A percentile compares a stretch with the other conserved stretches of the same genome.
Conservation (phyloP, 352 stramenopile species). For the Phytophthora capsici region DNA sequence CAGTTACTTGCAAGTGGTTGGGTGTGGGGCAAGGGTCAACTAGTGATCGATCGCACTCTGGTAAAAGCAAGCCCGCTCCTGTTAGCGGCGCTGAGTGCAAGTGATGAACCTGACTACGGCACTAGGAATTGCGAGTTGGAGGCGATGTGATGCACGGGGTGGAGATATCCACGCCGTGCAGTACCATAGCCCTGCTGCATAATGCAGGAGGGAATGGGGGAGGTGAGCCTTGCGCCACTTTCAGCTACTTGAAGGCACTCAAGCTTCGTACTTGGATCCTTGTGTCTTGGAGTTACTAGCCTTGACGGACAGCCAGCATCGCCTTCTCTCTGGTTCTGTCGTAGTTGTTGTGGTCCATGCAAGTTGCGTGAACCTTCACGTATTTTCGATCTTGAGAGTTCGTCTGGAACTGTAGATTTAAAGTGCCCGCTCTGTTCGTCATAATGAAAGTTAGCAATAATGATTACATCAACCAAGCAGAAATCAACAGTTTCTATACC, state of each 20-base stretch:
- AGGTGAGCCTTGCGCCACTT: constrained; percentile 20
- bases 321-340: constrained; percentile 18
- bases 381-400: constrained; percentile 2
- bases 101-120: neutral
- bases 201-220: constrained; percentile 14
- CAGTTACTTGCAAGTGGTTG: neutral
- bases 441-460: neutral
- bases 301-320: neutral
- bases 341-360: constrained; percentile 17
- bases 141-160: constrained; percentile 18
- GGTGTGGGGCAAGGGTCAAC: constrained; percentile 17
- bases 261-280: constrained; percentile 6
- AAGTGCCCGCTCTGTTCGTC: constrained; percentile 9
- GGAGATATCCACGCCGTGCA: constrained; percentile 18
- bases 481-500: constrained; percentile 27
- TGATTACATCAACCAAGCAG: neutral
- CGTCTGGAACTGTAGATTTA: constrained; percentile 20
- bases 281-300: neutral
- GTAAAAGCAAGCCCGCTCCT: neutral
- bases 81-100: neutral
- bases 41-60: neutral
- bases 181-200: constrained; percentile 13
- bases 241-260: constrained; percentile 2
- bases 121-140: neutral
- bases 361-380: constrained; percentile 22